A percentile compares a stretch with the other conserved stretches of the same genome.
These are phyloP conservation scores for Ambrosiella cleistominuta DNA, from an alignment of 2,329 filamentous ascomycete genomes.

Conservation along the genomic window DNA sequence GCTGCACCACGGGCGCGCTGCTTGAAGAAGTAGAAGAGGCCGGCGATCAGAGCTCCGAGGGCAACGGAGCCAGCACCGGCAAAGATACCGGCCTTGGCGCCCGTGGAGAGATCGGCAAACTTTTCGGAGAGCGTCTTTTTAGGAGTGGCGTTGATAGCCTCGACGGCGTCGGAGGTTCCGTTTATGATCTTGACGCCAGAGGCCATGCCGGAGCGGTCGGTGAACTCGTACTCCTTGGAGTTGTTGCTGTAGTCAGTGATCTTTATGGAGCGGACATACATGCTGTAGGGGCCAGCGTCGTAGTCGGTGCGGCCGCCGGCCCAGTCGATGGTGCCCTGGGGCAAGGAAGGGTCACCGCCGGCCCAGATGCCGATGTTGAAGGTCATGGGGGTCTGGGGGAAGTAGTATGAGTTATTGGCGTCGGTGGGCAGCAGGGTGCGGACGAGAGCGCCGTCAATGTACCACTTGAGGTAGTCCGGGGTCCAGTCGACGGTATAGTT, in stretches of 20 bases:
- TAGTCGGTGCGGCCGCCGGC: conserved; percentile 55
- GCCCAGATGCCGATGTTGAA: conserved; percentile 52
- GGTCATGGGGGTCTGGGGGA: conserved; percentile 62
- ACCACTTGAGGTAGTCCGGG: conserved; percentile 45
- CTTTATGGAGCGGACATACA: conserved; percentile 47
- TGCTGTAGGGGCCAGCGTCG: conserved; percentile 47
- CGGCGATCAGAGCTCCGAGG: conserved; percentile 22
- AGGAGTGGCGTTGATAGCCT: conserved; percentile 19
- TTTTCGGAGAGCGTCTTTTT: conserved; percentile 32
- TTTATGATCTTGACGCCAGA: conserved; percentile 41
- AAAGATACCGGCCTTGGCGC: conserved; percentile 36
- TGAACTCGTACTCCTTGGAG: conserved; percentile 44
- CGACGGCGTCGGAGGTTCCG: conserved; percentile 39
- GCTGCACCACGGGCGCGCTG: conserved; percentile 34
- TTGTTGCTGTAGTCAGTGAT: conserved; percentile 43
- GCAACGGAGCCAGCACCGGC: conserved; percentile 27
- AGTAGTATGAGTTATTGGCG: conserved; percentile 43
- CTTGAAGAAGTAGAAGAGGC: conserved; percentile 36
- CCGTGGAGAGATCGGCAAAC: conserved; percentile 32
- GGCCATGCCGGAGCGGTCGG: conserved; percentile 42
- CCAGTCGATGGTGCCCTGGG: conserved; percentile 45
- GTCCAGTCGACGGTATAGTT: conserved; percentile 68
- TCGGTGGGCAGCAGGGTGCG: conserved; percentile 45
- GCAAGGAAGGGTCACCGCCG: conserved; percentile 37
- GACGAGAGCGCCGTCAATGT: conserved; percentile 48